Percentiles rank a stretch among this genome's conserved stretches.
Evolutionary conservation across 2,329 filamentous ascomycete species (phyloP).

Genomic region (Cladosporium halotolerans): DNA sequence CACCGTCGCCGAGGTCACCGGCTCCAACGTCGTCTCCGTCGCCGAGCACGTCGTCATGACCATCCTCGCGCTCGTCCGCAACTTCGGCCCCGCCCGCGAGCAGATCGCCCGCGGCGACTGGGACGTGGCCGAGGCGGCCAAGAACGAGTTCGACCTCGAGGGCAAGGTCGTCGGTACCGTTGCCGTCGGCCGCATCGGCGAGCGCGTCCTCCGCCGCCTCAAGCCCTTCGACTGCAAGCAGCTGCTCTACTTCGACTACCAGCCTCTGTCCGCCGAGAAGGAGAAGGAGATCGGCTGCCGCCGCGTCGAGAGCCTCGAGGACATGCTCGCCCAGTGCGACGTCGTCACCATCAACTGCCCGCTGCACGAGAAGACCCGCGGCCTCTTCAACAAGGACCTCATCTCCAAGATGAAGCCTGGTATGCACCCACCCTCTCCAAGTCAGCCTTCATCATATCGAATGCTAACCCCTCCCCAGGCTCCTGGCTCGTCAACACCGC

Average conservation of each 20-base stretch:
- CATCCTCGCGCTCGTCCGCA: conserved; percentile 89
- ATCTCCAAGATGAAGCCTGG: conserved; percentile 99
- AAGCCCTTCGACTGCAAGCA: conserved; percentile 99
- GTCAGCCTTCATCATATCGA: no score
- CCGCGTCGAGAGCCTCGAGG: conserved; percentile 81
- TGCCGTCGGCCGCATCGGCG: conserved; percentile 92
- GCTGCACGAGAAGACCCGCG: conserved; percentile 93
- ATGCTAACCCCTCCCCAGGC: conserved; percentile 44
- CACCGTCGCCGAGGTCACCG: conserved; percentile 95
- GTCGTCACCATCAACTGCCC: conserved; percentile 99
- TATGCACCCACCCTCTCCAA: conserved; percentile 35
- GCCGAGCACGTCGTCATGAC: conserved; percentile 99
- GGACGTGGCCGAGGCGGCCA: conserved; percentile 92
- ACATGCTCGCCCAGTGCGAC: conserved; percentile 90
- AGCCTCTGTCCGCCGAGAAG: conserved; percentile 75
- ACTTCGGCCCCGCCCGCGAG: conserved; percentile 97
- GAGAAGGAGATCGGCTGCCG: conserved; percentile 95
- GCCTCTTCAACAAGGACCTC: conserved; percentile 97
- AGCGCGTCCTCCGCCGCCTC: conserved; percentile 92
- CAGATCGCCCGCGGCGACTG: conserved; percentile 83
- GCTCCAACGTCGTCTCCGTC: conserved; percentile 96
- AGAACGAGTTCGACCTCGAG: conserved; percentile 98
- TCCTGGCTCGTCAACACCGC: conserved; percentile 98
- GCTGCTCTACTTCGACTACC: conserved; percentile 99
- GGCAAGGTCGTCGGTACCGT: conserved; percentile 97